Evolutionary conservation across 192 early-diverging fungal species (phyloP).

Genomic region (Backusella macrospora): DNA sequence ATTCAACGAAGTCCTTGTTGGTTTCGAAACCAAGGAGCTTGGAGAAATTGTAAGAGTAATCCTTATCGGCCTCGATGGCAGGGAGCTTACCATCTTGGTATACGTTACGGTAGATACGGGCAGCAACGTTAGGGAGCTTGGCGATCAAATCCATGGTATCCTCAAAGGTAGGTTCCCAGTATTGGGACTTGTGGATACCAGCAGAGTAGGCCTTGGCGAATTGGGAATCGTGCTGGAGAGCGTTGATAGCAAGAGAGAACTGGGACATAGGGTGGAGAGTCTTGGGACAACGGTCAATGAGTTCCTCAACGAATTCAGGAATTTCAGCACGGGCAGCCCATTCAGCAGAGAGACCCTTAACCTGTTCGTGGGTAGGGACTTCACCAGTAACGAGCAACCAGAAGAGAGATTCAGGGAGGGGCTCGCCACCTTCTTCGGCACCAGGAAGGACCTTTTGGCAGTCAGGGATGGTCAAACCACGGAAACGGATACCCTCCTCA

Average conservation of each 20-base stretch:
- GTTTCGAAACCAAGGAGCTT: slow-evolving; percentile 89
- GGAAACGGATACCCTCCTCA: slow-evolving; percentile 99
- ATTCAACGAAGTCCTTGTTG: slow-evolving; percentile 90
- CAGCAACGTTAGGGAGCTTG: slow-evolving; percentile 95
- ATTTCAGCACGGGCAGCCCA: slow-evolving; percentile 94
- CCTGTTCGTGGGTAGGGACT: slow-evolving; percentile 92
- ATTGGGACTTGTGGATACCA: slow-evolving; percentile 91
- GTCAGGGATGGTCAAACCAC: slow-evolving; percentile 93
- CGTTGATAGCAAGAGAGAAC: slow-evolving; percentile 95
- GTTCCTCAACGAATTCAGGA: slow-evolving; percentile 93
- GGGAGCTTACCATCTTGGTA: slow-evolving; percentile 95
- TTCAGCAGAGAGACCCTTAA: slow-evolving; percentile 87
- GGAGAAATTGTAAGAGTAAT: slow-evolving; percentile 97
- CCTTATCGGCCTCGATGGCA: slow-evolving; percentile 83
- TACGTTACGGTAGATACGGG: slow-evolving; percentile 99
- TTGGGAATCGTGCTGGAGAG: slow-evolving; percentile 93
- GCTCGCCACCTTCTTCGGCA: slow-evolving; percentile 87
- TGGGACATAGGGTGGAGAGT: slow-evolving; percentile 99
- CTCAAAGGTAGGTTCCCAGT: slow-evolving; percentile 97
- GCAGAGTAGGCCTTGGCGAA: slow-evolving; percentile 97
- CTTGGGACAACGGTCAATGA: slow-evolving; percentile 98
- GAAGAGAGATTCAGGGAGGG: slow-evolving; percentile 98
- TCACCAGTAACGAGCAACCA: slow-evolving; percentile 98
- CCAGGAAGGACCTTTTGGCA: slow-evolving; percentile 91
- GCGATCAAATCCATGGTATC: slow-evolving; percentile 98